A percentile compares a stretch with the other conserved stretches of the same genome.
These are phyloP conservation scores for Ophiosphaerella narmari DNA, from an alignment of 2,329 filamentous ascomycete species.

Conservation along the genomic window DNA sequence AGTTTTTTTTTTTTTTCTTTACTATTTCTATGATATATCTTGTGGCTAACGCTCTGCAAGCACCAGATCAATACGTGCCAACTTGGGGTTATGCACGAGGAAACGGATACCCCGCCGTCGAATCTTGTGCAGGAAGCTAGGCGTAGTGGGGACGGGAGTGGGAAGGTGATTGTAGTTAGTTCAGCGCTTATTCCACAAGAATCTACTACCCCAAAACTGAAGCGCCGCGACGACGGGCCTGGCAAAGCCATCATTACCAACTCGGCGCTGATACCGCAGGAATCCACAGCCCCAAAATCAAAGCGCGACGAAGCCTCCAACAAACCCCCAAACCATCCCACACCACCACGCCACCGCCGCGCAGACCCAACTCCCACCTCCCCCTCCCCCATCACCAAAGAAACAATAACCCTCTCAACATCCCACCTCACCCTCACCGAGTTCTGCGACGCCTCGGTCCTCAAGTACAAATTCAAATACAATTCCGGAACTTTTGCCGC, in stretches of 20 bases:
- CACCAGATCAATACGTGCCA: too few relatives aligned
- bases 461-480: neutral
- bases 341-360: neutral
- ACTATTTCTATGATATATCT: too few relatives aligned
- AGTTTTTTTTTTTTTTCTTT: too few relatives aligned
- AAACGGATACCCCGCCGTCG: too few relatives aligned
- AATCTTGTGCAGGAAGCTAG: too few relatives aligned
- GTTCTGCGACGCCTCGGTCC: neutral
- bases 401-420: conserved; percentile 14
- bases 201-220: too few relatives aligned
- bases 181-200: too few relatives aligned
- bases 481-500: neutral
- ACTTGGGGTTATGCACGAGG: too few relatives aligned
- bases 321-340: neutral
- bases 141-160: too few relatives aligned
- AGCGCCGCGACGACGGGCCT: too few relatives aligned
- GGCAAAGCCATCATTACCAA: neutral
- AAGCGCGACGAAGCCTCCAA: neutral
- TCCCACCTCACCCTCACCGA: conserved; percentile 17
- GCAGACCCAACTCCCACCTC: neutral
- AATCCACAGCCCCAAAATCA: neutral
- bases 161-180: too few relatives aligned
- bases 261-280: neutral
- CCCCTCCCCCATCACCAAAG: neutral
- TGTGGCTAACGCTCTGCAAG: too few relatives aligned